These are phyloP conservation scores for Dendrobium officinale DNA, from an alignment of 106 monocot genomes.

Conservation along the genomic window DNA sequence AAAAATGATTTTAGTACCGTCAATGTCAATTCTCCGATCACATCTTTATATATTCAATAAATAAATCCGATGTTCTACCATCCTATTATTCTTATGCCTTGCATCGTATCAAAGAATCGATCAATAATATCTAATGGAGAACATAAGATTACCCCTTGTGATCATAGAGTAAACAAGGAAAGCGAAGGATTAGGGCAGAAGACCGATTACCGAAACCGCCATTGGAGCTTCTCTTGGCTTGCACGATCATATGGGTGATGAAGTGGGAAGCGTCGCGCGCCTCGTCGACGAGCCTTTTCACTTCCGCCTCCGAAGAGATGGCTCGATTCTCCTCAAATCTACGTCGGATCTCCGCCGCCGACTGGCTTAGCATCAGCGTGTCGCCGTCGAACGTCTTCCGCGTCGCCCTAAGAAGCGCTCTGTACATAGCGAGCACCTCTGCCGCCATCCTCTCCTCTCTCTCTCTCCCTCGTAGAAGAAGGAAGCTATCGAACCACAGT, in stretches of 20 bases:
- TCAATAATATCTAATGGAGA: not conserved
- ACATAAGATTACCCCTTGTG: not conserved
- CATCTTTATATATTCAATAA: not conserved
- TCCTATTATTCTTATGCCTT: not conserved
- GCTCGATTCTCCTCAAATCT: conserved; percentile 73
- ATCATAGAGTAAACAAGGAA: not conserved
- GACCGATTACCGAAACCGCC: conserved; percentile 53
- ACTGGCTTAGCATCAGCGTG: conserved; percentile 56
- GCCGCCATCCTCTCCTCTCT: conserved; percentile 10
- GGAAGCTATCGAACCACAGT: too few relatives aligned
- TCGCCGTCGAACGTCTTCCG: conserved; percentile 87
- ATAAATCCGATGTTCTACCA: not conserved
- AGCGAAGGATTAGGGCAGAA: not conserved
- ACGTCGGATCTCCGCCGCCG: conserved; percentile 70
- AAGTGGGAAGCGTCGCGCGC: conserved; percentile 83
- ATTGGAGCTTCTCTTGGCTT: conserved; percentile 49
- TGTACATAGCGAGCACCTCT: conserved; percentile 63
- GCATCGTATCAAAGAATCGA: not conserved
- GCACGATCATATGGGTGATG: conserved; percentile 85
- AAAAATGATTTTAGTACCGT: not conserved
- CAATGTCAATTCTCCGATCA: not conserved
- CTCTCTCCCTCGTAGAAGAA: not conserved
- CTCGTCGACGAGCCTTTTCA: conserved; percentile 48
- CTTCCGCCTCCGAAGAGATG: conserved; percentile 41
- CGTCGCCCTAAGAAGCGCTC: conserved; percentile 73